These are phyloP conservation scores for Suillus bovinus DNA, from an alignment of 768 basidiomycete species.

Conservation along the genomic window DNA sequence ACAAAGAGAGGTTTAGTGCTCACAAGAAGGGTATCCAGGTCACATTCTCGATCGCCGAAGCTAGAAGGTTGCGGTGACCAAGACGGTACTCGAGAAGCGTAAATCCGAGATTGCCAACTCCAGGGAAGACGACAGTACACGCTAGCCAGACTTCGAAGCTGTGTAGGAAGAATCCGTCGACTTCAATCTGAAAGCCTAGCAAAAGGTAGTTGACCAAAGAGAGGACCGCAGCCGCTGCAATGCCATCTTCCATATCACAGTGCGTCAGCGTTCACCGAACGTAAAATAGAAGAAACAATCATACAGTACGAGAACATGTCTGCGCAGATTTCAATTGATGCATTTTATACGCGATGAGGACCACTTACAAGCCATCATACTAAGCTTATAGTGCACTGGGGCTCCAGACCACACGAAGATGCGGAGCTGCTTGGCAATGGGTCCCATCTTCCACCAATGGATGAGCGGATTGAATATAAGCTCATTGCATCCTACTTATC, in stretches of 20 bases:
- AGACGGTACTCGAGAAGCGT: constrained; percentile 71
- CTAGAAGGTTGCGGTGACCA: constrained; percentile 52
- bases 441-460: constrained; percentile 73
- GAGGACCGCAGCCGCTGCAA: constrained; percentile 62
- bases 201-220: constrained; percentile 72
- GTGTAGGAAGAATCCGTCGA: constrained; percentile 73
- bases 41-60: constrained; percentile 56
- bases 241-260: constrained; percentile 41
- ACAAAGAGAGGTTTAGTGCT: constrained; percentile 28
- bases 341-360: background rate
- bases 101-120: constrained; percentile 66
- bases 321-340: constrained; percentile 7
- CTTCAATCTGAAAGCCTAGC: constrained; percentile 57
- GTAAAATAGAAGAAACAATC: constrained; percentile 9
- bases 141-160: constrained; percentile 76
- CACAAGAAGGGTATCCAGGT: constrained; percentile 77
- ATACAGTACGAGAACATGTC: constrained; percentile 49
- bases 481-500: constrained; percentile 58
- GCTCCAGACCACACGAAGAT: constrained; percentile 69
- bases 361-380: constrained; percentile 69
- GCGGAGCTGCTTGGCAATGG: constrained; percentile 74
- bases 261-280: background rate
- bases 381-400: constrained; percentile 76
- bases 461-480: constrained; percentile 80
- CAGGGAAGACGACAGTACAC: constrained; percentile 69